phyloP scores from a whole-genome alignment of 345 rosid species.

The Boechera divaricarpa region DNA sequence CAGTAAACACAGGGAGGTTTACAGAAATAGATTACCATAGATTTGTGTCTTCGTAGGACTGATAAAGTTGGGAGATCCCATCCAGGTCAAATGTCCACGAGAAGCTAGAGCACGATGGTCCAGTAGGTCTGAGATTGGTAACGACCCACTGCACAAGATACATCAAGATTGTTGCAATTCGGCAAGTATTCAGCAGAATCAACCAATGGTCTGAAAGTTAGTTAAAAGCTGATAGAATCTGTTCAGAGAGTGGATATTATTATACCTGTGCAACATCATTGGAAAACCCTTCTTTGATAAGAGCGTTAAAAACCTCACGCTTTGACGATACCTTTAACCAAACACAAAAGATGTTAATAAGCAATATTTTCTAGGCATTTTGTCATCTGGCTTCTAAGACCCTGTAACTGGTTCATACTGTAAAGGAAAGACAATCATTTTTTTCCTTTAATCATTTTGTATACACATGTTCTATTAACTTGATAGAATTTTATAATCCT shows the following conservation, averaged over 20 bases:
- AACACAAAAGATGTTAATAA: conserved; percentile 27
- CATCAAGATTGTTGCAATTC: conserved; percentile 30
- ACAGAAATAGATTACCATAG: conserved; percentile 60
- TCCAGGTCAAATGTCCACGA: conserved; percentile 87
- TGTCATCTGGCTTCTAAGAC: not conserved
- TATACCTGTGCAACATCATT: conserved; percentile 47
- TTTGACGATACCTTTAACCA: conserved; percentile 44
- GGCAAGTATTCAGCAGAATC: conserved; percentile 4
- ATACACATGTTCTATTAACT: not conserved
- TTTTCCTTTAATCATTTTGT: not conserved
- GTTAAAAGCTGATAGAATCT: conserved; percentile 1
- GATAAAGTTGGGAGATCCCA: conserved; percentile 79
- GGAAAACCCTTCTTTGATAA: conserved; percentile 48
- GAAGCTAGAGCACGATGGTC: conserved; percentile 60
- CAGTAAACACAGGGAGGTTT: not conserved
- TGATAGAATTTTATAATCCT: not conserved
- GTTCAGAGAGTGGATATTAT: not conserved
- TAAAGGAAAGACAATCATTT: not conserved
- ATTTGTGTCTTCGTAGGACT: conserved; percentile 89
- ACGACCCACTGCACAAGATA: conserved; percentile 73
- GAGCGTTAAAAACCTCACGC: conserved; percentile 43
- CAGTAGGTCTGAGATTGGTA: conserved; percentile 74
- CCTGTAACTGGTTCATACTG: not conserved
- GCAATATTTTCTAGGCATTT: conserved; percentile 1
- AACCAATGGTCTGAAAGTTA: not conserved